These are phyloP conservation scores for Ophiostoma himal-ulmi DNA, from an alignment of 2,329 filamentous ascomycete species.

Conservation along the genomic window DNA sequence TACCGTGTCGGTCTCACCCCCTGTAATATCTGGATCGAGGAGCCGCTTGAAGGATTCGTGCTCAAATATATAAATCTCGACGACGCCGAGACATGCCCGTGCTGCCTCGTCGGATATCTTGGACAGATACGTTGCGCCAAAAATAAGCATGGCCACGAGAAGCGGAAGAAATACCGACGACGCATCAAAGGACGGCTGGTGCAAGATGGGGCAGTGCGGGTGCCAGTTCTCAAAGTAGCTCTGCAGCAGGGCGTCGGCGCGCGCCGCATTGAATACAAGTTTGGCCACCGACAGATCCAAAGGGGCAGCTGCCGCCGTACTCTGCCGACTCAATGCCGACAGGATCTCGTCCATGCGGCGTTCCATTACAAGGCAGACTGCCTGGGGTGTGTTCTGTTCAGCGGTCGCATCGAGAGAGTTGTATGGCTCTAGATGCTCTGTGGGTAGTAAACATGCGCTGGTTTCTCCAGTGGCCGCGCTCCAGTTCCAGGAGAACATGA, in stretches of 20 bases:
- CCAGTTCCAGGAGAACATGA: background rate
- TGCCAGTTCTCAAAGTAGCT: conserved; percentile 1
- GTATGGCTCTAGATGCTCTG: background rate
- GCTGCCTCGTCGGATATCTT: background rate
- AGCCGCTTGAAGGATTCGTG: background rate
- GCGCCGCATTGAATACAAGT: background rate
- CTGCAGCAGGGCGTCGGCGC: background rate
- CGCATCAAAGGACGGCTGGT: background rate
- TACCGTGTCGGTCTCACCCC: background rate
- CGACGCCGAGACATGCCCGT: background rate
- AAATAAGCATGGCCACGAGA: background rate
- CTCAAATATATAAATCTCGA: background rate
- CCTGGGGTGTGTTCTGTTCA: background rate
- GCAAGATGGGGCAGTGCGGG: background rate
- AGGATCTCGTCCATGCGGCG: background rate
- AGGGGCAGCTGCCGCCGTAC: background rate
- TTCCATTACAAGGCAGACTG: background rate
- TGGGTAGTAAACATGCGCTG: background rate
- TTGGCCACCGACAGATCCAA: background rate
- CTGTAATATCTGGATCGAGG: background rate
- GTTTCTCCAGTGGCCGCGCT: background rate
- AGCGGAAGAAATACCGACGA: background rate
- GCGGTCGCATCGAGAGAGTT: background rate
- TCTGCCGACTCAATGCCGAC: background rate
- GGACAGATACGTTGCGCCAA: background rate